Evolutionary conservation across 2,329 filamentous ascomycete species (phyloP), one percentile per base, ranked within the genome.

Genomic region (Claviceps paspali): DNA sequence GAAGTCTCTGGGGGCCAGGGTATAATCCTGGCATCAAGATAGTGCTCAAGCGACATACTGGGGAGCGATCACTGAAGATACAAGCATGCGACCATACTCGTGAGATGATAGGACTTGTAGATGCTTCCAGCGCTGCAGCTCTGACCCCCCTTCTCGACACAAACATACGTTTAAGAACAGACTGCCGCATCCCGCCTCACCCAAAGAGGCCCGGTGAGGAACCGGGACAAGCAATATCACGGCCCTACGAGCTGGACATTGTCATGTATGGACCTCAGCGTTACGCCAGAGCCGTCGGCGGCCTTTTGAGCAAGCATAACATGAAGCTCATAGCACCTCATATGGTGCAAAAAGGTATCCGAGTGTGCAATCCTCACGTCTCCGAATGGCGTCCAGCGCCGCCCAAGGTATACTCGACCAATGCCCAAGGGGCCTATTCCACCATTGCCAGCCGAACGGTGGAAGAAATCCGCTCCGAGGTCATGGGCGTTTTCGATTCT

Each of bases 401-500:
- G 2, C 50, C 55, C 6, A 52, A 52, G 28, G 50, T 52, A 11
- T 60, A 60, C 30, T 40, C 52, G 8, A 54, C 45, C 43, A 53
- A 48, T 38, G 44, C 48, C 39, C 44, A 53, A 39, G 43, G 43
- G 12, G 49, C 45, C 35, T 41, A 50, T 40, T 41, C 45, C n/a
- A 50, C 46, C 26, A 43, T 59, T 3, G 55, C 59, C 27, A 58
- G 53, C 33, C 73, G 84, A 23, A 88, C 83, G 1, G 76, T 79
- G 1, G 88, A 96, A 48, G 86, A 96, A 57, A 80, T 94, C 41
- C 79, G 81, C 8, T 78, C 76, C 44, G 86, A 94, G 40, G 81
- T 94, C 17, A 73, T 84, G 55, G 77, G 76, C 29, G 83, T 96
- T 52, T 94, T 98, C 49, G 86, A 95, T 59, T 80, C 79, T 6